Base-by-base conservation (phyloP, 306 rosid genomes). In the Geum urbanum region DNA sequence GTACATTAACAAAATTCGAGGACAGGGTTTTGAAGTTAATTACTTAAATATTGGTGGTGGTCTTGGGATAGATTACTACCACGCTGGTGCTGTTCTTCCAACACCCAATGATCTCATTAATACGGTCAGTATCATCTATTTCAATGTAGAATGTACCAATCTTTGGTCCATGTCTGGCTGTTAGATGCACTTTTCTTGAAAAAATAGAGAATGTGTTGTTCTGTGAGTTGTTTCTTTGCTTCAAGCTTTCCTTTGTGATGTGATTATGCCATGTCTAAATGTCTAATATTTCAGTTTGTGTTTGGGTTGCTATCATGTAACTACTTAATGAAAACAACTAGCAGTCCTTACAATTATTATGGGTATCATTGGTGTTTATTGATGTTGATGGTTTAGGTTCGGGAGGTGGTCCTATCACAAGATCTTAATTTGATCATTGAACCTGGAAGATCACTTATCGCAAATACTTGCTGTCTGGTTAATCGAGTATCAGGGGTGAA, bases 391-490 rank as follows among this genome's bases (percentile, higher is more conserved):
- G 50, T 64, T 49, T 80, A 90, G 98, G 98, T 94, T 54, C 80
- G 91, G 16, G 95, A 88, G 78, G 82, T 90, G 72, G 97, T 94
- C 71, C 86, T 84, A 51, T 83, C 97, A 15, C 90, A 89, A 71
- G 80, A 73, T 79, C 95, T 94, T 64, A 91, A 84, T 63, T 97
- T 94, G 78, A 90, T 94, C 77, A 91, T 94, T 65, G 99, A 94
- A 79, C 99, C 99, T 3, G 99, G 97, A 70, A 91, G 99, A 77
- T 94, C 99, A 50, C 92, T 94, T 47, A 88, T 94, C 52, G 99
- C 97, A 56, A 91, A 94, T 76, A 87, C 99, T 9, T 88, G 96
- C 77, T 91, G 96, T 78, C 79, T 94, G 63, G 99, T 94, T 63
- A 94, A 84, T 77, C 89, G 95, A 75, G 99, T 94, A 64, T 91